Conservation (phyloP, 495 filamentous ascomycete genomes). For the Penicillium macrosclerotiorum region DNA sequence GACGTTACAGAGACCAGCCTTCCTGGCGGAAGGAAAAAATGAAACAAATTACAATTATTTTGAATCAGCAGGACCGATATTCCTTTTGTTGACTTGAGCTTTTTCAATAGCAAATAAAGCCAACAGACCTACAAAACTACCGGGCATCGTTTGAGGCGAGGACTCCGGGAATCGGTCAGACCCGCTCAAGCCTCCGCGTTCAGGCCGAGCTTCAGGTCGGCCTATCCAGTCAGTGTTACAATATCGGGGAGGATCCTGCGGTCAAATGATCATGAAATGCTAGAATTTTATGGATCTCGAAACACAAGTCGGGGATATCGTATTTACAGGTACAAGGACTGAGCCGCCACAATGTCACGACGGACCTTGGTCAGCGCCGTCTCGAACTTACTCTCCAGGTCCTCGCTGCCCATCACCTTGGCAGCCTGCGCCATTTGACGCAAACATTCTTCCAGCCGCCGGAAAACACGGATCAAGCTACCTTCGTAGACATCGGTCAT, state of each 20-base stretch:
- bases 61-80: not conserved
- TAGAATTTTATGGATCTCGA: conserved; percentile 1
- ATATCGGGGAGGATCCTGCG: not conserved
- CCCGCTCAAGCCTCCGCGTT: conserved; percentile 9
- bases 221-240: not conserved
- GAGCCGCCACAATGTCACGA: conserved; percentile 89
- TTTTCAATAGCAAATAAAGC: too few relatives aligned
- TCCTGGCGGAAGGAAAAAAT: too few relatives aligned
- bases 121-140: too few relatives aligned
- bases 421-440: conserved; percentile 95
- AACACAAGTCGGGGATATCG: conserved; percentile 12
- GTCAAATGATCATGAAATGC: conserved; percentile 4
- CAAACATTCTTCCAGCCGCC: conserved; percentile 91
- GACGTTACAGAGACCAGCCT: conserved; percentile 26
- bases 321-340: conserved; percentile 79
- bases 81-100: too few relatives aligned
- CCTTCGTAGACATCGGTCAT: conserved; percentile 99
- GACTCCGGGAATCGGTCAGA: not conserved
- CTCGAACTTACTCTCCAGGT: conserved; percentile 87
- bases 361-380: conserved; percentile 76
- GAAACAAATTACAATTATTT: not conserved
- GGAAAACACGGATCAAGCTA: conserved; percentile 91
- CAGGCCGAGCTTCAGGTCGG: not conserved
- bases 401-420: conserved; percentile 97
- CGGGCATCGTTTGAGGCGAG: too few relatives aligned